A percentile compares a stretch with the other conserved stretches of the same genome.
phyloP scores from a whole-genome alignment of 2,329 filamentous ascomycete genomes.

The Epichloe sylvatica region DNA sequence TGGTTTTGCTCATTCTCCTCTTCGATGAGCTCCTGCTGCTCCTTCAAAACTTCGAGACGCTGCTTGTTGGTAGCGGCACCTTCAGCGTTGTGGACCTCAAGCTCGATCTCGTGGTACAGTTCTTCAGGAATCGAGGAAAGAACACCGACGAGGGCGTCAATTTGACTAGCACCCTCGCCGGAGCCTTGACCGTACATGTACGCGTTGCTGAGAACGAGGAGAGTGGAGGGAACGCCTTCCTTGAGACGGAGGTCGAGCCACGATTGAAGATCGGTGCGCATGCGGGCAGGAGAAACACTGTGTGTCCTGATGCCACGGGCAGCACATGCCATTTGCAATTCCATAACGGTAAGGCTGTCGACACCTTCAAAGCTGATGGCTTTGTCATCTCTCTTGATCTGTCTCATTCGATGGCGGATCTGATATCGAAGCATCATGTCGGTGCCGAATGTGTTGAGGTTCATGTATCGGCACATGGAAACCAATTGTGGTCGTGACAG shows the following conservation, averaged over 20 bases:
- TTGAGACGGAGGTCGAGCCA: conserved; percentile 91
- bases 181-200: conserved; percentile 92
- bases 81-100: conserved; percentile 93
- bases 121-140: conserved; percentile 93
- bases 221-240: conserved; percentile 89
- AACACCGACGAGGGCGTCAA: conserved; percentile 84
- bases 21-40: conserved; percentile 95
- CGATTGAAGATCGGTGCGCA: conserved; percentile 79
- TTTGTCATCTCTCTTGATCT: conserved; percentile 96
- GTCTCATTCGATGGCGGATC: conserved; percentile 91
- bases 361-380: conserved; percentile 91
- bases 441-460: conserved; percentile 90
- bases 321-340: conserved; percentile 84
- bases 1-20: conserved; percentile 91
- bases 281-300: conserved; percentile 73
- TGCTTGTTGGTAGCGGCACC: conserved; percentile 98
- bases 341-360: conserved; percentile 79
- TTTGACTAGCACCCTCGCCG: conserved; percentile 76
- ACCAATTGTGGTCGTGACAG: conserved; percentile 88
- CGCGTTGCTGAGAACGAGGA: conserved; percentile 89
- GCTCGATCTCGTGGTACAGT: conserved; percentile 97
- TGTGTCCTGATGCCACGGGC: conserved; percentile 87
- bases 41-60: conserved; percentile 91
- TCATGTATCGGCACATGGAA: conserved; percentile 97
- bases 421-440: conserved; percentile 97